Conservation (phyloP, 2,329 filamentous ascomycete genomes). For the Karstenula rhodostoma region DNA sequence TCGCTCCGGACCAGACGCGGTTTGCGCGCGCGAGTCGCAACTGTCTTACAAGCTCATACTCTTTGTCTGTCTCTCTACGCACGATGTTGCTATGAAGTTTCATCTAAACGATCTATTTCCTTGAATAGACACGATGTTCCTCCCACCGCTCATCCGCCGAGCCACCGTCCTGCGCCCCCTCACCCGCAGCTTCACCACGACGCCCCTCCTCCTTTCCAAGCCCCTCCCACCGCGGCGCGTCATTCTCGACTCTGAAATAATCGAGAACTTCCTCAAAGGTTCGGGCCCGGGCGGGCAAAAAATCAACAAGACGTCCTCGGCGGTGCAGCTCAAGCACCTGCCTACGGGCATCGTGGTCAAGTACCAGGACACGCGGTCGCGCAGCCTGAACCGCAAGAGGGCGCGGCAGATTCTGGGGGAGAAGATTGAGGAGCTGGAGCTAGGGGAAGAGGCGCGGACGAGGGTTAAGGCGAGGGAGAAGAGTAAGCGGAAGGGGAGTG, state of each 20-base stretch:
- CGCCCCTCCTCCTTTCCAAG: constrained; percentile 28
- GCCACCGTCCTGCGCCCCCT: constrained; percentile 19
- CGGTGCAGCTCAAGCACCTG: constrained; percentile 89
- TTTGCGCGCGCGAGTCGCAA: not conserved
- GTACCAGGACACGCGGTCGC: constrained; percentile 87
- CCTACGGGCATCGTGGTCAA: constrained; percentile 94
- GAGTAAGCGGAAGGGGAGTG: constrained; percentile 76
- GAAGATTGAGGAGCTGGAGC: constrained; percentile 75
- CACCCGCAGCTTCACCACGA: constrained; percentile 25
- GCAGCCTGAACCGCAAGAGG: constrained; percentile 85
- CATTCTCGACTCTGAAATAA: constrained; percentile 79
- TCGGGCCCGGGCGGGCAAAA: constrained; percentile 94
- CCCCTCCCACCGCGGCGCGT: constrained; percentile 73
- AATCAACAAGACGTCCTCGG: constrained; percentile 98
- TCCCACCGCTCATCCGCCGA: no score
- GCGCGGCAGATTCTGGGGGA: constrained; percentile 81
- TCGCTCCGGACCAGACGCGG: constrained; percentile 19
- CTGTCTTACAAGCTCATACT: not conserved
- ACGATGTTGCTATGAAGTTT: constrained; percentile 30
- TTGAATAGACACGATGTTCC: constrained; percentile 23
- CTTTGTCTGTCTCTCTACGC: not conserved
- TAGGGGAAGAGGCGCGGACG: constrained; percentile 74
- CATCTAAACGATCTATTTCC: constrained; percentile 13
- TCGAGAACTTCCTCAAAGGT: constrained; percentile 87
- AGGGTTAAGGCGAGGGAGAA: constrained; percentile 70